Evolutionary conservation across 139 green algal genomes (phyloP).

Genomic region (Tetradesmus lagerheimii): DNA sequence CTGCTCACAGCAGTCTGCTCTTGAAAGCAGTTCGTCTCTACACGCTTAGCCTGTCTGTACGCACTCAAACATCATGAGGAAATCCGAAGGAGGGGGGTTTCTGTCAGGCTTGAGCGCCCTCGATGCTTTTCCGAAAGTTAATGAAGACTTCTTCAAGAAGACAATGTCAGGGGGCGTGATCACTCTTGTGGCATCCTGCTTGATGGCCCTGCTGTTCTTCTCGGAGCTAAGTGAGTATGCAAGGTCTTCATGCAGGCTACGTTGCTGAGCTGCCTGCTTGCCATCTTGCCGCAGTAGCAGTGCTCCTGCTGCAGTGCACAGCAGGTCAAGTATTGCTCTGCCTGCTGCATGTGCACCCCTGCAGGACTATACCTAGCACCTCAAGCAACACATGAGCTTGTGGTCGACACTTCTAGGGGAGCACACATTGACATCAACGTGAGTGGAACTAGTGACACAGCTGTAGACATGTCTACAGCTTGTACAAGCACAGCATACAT

Average conservation of each 20-base stretch:
- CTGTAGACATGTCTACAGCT: no score
- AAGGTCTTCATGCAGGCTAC: background rate
- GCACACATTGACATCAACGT: conserved; percentile 94
- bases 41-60: background rate
- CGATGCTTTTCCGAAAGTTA: conserved; percentile 93
- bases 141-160: conserved; percentile 95
- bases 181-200: conserved; percentile 84
- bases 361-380: conserved; percentile 84
- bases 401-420: conserved; percentile 89
- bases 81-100: background rate
- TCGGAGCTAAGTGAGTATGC: conserved; percentile 88
- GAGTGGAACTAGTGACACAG: conserved; percentile 8
- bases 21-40: background rate
- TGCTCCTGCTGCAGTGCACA: background rate
- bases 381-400: conserved; percentile 83
- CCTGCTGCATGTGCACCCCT: background rate
- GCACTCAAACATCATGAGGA: background rate
- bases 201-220: conserved; percentile 96
- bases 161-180: conserved; percentile 90
- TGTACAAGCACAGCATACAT: background rate
- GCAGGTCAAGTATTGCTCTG: background rate
- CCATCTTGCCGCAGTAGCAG: background rate
- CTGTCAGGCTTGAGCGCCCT: conserved; percentile 47
- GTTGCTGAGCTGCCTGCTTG: background rate
- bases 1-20: no score